Evolutionary conservation across 176 grass and related monocot species (phyloP).

Genomic region (Dactylis glomerata): DNA sequence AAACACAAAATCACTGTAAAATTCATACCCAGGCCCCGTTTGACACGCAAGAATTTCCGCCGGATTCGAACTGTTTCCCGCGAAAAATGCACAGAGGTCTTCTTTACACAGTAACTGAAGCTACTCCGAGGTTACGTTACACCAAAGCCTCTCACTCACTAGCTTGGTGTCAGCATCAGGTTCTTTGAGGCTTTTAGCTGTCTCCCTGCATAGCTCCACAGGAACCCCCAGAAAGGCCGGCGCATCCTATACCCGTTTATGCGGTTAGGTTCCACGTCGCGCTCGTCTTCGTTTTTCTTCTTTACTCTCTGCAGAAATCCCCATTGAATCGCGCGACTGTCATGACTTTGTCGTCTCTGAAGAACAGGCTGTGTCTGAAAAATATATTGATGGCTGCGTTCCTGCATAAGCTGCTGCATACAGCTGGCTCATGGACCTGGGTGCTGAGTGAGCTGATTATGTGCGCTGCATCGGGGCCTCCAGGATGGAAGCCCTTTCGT

Average conservation of each 20-base stretch:
- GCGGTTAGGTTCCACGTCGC: conserved; percentile 30
- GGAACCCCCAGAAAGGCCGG: background rate
- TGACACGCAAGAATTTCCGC: background rate
- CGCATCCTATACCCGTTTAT: background rate
- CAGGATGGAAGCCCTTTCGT: conserved; percentile 11
- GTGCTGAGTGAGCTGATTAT: background rate
- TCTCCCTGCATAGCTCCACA: background rate
- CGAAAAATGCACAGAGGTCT: background rate
- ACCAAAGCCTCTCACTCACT: background rate
- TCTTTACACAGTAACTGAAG: background rate
- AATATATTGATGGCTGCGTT: conserved; percentile 9
- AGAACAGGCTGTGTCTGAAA: conserved; percentile 10
- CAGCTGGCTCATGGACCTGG: conserved; percentile 24
- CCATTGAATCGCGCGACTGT: background rate
- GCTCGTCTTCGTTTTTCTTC: conserved; percentile 1
- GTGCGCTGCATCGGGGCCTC: conserved; percentile 21
- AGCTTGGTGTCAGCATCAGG: conserved; percentile 10
- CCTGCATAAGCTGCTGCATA: background rate
- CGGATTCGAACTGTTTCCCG: background rate
- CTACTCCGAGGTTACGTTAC: background rate
- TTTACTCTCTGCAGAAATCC: background rate
- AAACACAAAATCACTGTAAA: background rate
- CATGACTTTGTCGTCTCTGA: background rate
- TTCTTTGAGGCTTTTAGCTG: background rate
- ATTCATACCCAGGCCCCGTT: too few relatives aligned